Percentiles rank a stretch among this genome's conserved stretches.
Evolutionary conservation across 345 rosid species (phyloP).

Genomic region (Eucalyptus sp.): DNA sequence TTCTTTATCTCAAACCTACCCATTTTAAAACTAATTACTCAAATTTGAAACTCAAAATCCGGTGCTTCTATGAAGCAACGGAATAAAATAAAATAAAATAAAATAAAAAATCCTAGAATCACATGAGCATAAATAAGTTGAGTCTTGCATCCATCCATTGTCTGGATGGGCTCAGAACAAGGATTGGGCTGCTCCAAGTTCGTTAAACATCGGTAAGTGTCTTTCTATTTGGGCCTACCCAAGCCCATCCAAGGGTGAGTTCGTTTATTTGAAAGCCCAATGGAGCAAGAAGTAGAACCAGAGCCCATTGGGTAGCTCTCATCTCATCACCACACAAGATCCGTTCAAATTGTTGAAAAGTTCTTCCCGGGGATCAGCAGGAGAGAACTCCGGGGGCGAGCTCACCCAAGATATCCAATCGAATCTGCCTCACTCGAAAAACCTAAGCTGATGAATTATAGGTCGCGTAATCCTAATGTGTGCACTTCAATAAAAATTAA

Average conservation of each 20-base stretch:
- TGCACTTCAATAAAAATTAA: neutral
- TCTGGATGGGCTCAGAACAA: neutral
- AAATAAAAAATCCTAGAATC: neutral
- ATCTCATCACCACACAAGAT: neutral
- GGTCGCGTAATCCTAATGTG: neutral
- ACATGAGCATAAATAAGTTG: neutral
- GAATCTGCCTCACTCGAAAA: neutral
- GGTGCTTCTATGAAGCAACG: neutral
- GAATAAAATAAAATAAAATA: too few species aligned
- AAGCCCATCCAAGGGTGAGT: neutral
- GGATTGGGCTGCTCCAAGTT: neutral
- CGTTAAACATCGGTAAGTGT: neutral
- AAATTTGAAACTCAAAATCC: neutral
- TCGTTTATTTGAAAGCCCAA: neutral
- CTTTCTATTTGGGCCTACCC: neutral
- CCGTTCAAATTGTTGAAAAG: neutral
- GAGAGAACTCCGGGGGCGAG: neutral
- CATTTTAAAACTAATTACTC: neutral
- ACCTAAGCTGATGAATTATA: neutral
- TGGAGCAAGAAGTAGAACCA: neutral
- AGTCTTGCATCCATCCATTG: neutral
- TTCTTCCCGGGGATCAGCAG: neutral
- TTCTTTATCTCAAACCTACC: neutral
- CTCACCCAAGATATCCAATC: neutral
- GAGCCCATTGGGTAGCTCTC: neutral